A percentile compares a stretch with the other conserved stretches of the same genome.
phyloP scores from a whole-genome alignment of 371 early-diverging fungal species.

The Syncephalastrum contaminatum region DNA sequence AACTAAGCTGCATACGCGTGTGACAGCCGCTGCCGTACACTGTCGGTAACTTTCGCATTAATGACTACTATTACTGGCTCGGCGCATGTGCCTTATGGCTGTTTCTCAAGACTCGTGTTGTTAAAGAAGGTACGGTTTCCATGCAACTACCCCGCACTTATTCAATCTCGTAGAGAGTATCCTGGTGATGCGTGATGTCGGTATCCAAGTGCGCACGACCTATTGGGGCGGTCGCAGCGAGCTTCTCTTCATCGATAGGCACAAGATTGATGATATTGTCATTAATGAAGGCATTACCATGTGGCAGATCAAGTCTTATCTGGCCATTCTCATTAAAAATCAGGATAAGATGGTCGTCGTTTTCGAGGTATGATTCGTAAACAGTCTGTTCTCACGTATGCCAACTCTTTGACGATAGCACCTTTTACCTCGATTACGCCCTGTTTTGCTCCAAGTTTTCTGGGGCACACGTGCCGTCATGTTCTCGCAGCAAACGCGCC shows the following conservation, averaged over 20 bases:
- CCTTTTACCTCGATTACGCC: conserved; percentile 50
- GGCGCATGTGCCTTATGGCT: conserved; percentile 6
- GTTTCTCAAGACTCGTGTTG: conserved; percentile 8
- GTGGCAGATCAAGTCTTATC: conserved; percentile 72
- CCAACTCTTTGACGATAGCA: conserved; percentile 31
- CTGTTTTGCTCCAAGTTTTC: conserved; percentile 54
- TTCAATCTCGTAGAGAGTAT: conserved; percentile 49
- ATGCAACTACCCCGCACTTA: not conserved
- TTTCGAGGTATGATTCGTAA: conserved; percentile 56
- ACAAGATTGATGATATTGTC: conserved; percentile 63
- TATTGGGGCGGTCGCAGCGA: conserved; percentile 56
- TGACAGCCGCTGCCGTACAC: no score
- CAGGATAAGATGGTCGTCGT: conserved; percentile 67
- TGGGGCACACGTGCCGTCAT: conserved; percentile 56
- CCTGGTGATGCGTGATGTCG: conserved; percentile 65
- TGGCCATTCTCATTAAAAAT: conserved; percentile 67
- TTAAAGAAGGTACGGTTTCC: conserved; percentile 3
- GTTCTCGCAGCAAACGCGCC: conserved; percentile 35
- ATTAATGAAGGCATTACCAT: conserved; percentile 78
- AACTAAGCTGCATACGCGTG: no score
- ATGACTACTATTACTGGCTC: not conserved
- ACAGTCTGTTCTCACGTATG: not conserved
- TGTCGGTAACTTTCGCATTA: not conserved
- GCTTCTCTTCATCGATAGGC: conserved; percentile 62
- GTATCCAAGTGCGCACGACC: conserved; percentile 65